Evolutionary conservation across 192 early-diverging fungal genomes (phyloP), one percentile per base, ranked within the genome.

Genomic region (Gryganskiella cystojenkinii): DNA sequence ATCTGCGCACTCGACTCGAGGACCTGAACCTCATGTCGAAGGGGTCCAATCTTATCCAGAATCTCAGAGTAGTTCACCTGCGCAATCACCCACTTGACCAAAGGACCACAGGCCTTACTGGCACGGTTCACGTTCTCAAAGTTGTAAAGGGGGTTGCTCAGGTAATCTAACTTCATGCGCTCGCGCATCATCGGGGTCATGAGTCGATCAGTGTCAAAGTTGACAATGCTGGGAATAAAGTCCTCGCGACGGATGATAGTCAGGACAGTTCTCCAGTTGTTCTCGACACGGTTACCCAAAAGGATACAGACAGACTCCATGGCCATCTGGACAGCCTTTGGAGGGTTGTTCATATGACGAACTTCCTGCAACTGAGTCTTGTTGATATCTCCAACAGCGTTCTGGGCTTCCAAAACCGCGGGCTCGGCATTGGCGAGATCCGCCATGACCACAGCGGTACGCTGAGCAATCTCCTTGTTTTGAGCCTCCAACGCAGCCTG

Each of bases 391-490:
- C 87, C 92, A 59, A 99, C 99, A 73, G 92, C 92, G 51, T 91
- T 89, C 76, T 97, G 95, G 10, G 99, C 99, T 79, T 99, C 97
- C 47, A 85, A 62, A 17, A 99, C 99, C 6, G 96, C 96, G 25
- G 99, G 99, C 73, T 99, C 97, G 19, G 96, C 98, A 34, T 95
- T 89, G n/a, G 92, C 94, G 4, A 99, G 84, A 82, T 99, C 99
- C 19, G 50, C 83, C 68, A 95, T 83, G 28, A 99, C 99, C 49
- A 95, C 86, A 7, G 74, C 66, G 33, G 90, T 88, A 25, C 99
- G 88, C 47, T 75, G 59, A 53, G 90, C 91, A 57, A 99, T 97
- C 79, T 91, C 83, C 27, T 74, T 73, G 69, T 94, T 91, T 80
- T 97, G 87, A 30, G 79, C 60, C 35, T 86, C 90, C 66, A 99